Base-by-base conservation (phyloP, 164 flowering plant species). In the Annona cherimola region DNA sequence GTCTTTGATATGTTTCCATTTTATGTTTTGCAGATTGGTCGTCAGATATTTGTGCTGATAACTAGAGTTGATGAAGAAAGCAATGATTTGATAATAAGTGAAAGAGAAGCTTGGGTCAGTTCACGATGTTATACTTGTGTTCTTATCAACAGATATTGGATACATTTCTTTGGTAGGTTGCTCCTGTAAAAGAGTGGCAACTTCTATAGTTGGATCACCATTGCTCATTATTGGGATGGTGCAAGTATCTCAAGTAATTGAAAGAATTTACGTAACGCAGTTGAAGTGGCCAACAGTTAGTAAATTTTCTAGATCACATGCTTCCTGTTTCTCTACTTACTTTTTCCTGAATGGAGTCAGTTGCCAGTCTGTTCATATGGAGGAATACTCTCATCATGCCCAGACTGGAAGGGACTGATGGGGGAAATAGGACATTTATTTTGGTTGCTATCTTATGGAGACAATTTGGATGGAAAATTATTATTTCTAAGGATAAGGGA, bases 61-160 rank as follows among this genome's bases (percentile, higher is more conserved):
- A 86, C 75, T 74, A 83, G 93, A 82, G 82, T 87, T 71, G 87
- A 92, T 78, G 97, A 91, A 81, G 76, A 73, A 46, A 89, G 79
- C 16, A 95, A 95, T 83, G 93, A 90, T 81, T 82, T 95, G 54
- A 87, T 95, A 77, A 81, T 95, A 67, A 95, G 97, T 72, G 94
- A 95, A 77, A 89, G 82, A 79, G 86, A 87, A 76, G 97, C 97
- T 69, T 95, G 99, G 99, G 99, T 92, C 14, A 76, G 93, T 86
- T 77, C 66, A 55, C 68, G 61, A 45, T 42, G 46, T 61, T 45
- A 40, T 73, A n/a, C 61, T 35, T 6, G 7, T 67, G 18, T n/a
- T 41, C 11, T 59, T 6, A 40, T 35, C 46, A 8, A n/a, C 57
- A 8, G 57, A 16, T 50, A 1, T 50, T 50, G 57, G 57, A 50